Percentiles rank a stretch among this genome's conserved stretches.
These are phyloP conservation scores for Erysimum cheiri DNA, from an alignment of 441 rosid species.

Conservation along the genomic window DNA sequence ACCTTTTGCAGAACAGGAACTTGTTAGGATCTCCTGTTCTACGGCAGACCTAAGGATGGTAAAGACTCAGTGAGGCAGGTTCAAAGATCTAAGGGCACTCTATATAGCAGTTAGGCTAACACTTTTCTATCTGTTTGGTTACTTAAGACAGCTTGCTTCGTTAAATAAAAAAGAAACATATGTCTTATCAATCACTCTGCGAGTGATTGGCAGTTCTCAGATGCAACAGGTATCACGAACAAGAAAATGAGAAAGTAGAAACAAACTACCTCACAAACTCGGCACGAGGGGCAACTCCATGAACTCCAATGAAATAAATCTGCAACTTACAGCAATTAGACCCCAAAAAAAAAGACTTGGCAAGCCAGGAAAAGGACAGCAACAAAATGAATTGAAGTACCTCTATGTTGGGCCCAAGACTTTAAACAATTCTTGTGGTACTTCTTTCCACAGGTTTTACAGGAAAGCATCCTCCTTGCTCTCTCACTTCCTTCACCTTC, in stretches of 20 bases:
- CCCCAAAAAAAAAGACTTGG: background rate
- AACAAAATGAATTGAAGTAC: slow-evolving; percentile 44
- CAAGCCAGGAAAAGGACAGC: slow-evolving; percentile 14
- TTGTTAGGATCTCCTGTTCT: slow-evolving; percentile 96
- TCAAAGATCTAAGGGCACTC: slow-evolving; percentile 7
- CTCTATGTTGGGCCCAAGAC: slow-evolving; percentile 95
- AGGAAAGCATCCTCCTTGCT: slow-evolving; percentile 90
- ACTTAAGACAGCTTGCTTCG: background rate
- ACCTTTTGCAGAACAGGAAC: slow-evolving; percentile 96
- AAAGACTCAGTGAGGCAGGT: slow-evolving; percentile 31
- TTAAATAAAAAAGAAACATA: background rate
- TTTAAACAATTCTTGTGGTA: slow-evolving; percentile 89
- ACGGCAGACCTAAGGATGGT: slow-evolving; percentile 70
- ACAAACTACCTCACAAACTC: slow-evolving; percentile 80
- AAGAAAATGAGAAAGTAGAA: slow-evolving; percentile 5
- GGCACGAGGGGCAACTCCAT: slow-evolving; percentile 93
- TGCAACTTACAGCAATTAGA: slow-evolving; percentile 48
- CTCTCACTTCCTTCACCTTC: slow-evolving; percentile 80
- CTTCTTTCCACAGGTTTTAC: slow-evolving; percentile 91
- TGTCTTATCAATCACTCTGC: background rate
- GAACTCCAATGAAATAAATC: slow-evolving; percentile 99
- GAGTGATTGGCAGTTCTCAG: background rate
- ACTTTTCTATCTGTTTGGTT: background rate
- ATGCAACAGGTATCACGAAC: slow-evolving; percentile 14
- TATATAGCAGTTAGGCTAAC: background rate